Evolutionary conservation across 2,329 filamentous ascomycete species (phyloP), one percentile per base, ranked within the genome.

Genomic region (Xylariaceae sp.): DNA sequence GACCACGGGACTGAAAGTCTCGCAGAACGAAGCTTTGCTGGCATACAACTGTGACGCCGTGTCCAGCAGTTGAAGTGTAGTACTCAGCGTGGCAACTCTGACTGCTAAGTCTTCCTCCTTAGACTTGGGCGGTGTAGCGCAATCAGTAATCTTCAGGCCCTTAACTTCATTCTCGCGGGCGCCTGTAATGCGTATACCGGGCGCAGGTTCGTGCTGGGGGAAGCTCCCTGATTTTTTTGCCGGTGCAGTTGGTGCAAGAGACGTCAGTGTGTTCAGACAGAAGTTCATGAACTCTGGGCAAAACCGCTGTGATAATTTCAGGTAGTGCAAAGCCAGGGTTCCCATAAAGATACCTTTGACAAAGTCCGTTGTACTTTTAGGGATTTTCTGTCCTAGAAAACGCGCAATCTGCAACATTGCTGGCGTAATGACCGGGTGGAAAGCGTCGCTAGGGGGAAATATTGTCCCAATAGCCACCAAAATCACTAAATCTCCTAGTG

Each of bases 381-480:
- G 84, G 0, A 86, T 78, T 53, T 85, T 89, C 63, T 96, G 84
- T 1, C 87, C 89, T 30, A 99, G 79, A 71, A 88, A 96, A 52
- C 89, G 84, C 9, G 81, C 82, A 71, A 97, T 89, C n/a, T 86
- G 81, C 4, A 96, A 82, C 72, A 90, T 87, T 0, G 92, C 88
- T 1, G 94, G 94, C 1, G 94, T 99, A 41, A 90, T 87, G 37
- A 97, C 89, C 64, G 94, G 87, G 66, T 99, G 94, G 72, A 97
- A 99, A 72, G 97, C 91, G 71, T 99, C 94, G 0, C 91, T 96
- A 0, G 94, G 96, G 3, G 94, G 91, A 66, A 95, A 99, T 51
- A 95, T 88, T 2, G 84, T 85, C 41, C 86, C 84, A 56, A 96
- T 83, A 0, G 89, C 91, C 0, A 89, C 91, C 37, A 99, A 74